Percentiles rank a stretch among this genome's conserved stretches.
Evolutionary conservation across 2,329 filamentous ascomycete genomes (phyloP).

Genomic region (Ophiostoma sp.): DNA sequence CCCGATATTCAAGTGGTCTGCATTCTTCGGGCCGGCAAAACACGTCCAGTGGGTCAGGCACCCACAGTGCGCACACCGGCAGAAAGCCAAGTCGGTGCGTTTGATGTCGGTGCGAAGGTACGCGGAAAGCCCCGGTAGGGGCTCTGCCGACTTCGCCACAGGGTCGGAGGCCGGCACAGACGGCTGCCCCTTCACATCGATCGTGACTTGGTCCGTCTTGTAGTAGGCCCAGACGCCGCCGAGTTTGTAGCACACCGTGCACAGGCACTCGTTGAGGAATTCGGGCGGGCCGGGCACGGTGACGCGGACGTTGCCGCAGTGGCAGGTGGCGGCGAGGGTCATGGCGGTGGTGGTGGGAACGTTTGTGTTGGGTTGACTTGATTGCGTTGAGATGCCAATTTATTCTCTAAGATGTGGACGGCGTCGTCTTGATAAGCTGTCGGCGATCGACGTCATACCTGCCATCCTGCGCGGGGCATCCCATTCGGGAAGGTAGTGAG

Average conservation of each 20-base stretch:
- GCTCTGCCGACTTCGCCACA: neutral
- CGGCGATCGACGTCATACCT: neutral
- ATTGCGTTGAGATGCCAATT: neutral
- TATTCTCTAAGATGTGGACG: neutral
- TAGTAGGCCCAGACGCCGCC: slow-evolving; percentile 33
- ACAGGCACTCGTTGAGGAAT: slow-evolving; percentile 32
- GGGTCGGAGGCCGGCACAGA: slow-evolving; percentile 15
- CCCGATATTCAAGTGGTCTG: neutral
- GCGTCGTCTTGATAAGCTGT: neutral
- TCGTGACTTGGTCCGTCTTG: neutral
- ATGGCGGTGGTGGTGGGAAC: neutral
- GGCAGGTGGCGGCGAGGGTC: slow-evolving; percentile 26
- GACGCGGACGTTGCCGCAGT: slow-evolving; percentile 31
- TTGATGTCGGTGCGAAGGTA: slow-evolving; percentile 14
- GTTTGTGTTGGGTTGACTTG: neutral
- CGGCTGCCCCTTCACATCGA: neutral
- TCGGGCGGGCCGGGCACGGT: slow-evolving; percentile 25
- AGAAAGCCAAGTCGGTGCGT: neutral
- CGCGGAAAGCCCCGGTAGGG: slow-evolving; percentile 1
- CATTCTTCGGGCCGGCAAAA: neutral
- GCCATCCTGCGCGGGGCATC: neutral
- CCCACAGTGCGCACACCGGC: slow-evolving; percentile 28
- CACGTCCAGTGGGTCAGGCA: slow-evolving; percentile 13
- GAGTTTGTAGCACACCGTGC: slow-evolving; percentile 32
- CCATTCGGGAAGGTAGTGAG: too few relatives aligned